Evolutionary conservation across 176 grass and related monocot species (phyloP).

Genomic region (Hsuehochloa calcarea): DNA sequence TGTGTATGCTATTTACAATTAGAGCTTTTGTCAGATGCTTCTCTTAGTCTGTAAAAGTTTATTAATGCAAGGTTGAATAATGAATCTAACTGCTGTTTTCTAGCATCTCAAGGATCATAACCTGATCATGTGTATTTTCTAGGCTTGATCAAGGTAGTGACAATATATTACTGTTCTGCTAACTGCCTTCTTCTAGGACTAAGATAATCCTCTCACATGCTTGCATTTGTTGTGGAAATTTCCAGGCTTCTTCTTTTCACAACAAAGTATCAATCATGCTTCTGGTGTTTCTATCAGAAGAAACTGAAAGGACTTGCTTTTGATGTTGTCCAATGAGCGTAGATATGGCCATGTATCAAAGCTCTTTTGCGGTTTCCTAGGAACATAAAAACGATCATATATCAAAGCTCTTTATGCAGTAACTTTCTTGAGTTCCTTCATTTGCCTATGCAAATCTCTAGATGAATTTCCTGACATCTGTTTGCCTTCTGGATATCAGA

Average conservation of each 20-base stretch:
- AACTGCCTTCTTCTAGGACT: not conserved
- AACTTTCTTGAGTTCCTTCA: constrained; percentile 19
- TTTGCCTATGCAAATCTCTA: not conserved
- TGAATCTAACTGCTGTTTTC: not conserved
- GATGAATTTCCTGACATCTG: constrained; percentile 14
- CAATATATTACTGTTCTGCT: not conserved
- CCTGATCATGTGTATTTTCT: not conserved
- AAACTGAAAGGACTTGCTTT: not conserved
- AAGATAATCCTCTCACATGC: constrained; percentile 14
- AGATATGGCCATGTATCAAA: constrained; percentile 1
- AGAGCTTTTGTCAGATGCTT: not conserved
- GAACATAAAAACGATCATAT: constrained; percentile 14
- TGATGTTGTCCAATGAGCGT: not conserved
- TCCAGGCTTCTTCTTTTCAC: constrained; percentile 22
- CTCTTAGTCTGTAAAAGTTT: not conserved
- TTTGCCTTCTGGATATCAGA: constrained; percentile 13
- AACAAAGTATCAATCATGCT: not conserved
- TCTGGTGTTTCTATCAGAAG: constrained; percentile 2
- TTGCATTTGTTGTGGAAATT: constrained; percentile 21
- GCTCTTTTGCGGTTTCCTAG: not conserved
- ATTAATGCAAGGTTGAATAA: not conserved
- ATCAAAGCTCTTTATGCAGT: not conserved
- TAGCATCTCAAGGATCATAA: not conserved
- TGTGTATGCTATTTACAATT: not conserved
- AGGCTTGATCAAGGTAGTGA: not conserved